A percentile compares a stretch with the other conserved stretches of the same genome.
These are phyloP conservation scores for Candida quercuum DNA, from an alignment of 805 yeast species.

Conservation along the genomic window DNA sequence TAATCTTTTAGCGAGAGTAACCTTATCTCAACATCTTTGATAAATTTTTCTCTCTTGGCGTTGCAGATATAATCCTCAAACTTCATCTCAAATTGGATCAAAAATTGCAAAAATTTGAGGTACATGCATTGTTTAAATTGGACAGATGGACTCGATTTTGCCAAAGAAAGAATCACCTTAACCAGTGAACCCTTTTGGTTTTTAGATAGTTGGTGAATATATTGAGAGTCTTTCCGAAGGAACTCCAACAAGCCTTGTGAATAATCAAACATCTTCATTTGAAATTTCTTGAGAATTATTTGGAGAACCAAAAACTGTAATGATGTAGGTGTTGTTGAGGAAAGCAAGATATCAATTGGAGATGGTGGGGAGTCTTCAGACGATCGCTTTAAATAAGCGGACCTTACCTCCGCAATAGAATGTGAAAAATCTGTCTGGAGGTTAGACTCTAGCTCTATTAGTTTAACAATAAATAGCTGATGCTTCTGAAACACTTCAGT, in stretches of 20 bases:
- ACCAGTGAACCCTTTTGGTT: constrained; percentile 11
- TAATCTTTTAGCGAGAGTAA: constrained; percentile 2
- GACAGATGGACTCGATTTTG: constrained; percentile 11
- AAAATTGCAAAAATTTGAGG: constrained; percentile 17
- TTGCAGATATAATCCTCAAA: constrained; percentile 17
- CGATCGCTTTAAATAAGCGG: not conserved
- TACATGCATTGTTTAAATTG: constrained; percentile 18
- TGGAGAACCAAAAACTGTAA: constrained; percentile 19
- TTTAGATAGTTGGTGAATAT: constrained; percentile 1
- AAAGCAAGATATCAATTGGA: not conserved
- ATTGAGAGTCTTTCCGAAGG: constrained; percentile 3
- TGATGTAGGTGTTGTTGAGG: not conserved
- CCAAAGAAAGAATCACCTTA: constrained; percentile 16
- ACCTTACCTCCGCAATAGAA: constrained; percentile 5
- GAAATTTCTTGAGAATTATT: constrained; percentile 18
- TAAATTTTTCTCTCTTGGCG: constrained; percentile 6
- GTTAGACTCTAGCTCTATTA: constrained; percentile 18
- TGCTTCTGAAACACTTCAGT: constrained; percentile 13
- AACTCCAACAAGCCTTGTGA: constrained; percentile 7
- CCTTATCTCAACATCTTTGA: constrained; percentile 4
- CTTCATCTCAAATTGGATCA: constrained; percentile 10
- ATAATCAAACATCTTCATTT: constrained; percentile 7
- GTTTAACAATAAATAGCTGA: constrained; percentile 16
- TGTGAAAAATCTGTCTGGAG: constrained; percentile 5
- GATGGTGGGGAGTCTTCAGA: not conserved